Evolutionary conservation across 1,139 yeast genomes (phyloP), one percentile per base, ranked within the genome.

Genomic region (Sugiyamaella sp.): DNA sequence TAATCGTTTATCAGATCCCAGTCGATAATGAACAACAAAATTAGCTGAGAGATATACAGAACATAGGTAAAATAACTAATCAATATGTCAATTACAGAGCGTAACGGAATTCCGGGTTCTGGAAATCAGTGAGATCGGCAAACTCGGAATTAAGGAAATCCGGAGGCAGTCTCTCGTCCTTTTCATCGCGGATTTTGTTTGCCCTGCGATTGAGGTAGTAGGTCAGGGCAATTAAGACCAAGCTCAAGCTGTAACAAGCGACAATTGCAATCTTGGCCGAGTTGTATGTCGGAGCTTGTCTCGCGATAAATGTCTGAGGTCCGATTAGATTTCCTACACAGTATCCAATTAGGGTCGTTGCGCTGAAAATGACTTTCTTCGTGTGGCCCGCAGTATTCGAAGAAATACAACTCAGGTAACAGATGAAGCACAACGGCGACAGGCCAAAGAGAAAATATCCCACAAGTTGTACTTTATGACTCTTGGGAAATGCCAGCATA

Each of bases 121-220:
- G 84, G 52, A 73, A 74, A 63, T 85, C 90, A 1, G 90, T 85
- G 63, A 84, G 70, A 64, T 85, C 91, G 49, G 81, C 82, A 63
- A 80, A 80, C 62, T 82, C 82, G 46, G 69, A 66, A 55, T 77
- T 74, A 39, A 71, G 74, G 41, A 74, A 27, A 5, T 51, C 55
- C 4, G 27, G 58, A 2, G 60, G 64, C 3, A 66, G 60, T 16
- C 55, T 60, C 27, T 56, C 61, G 45, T 60, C 53, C 37, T 46
- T 43, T 41, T 49, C 60, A 53, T 71, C 74, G 57, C 77, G 67
- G 27, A 61, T 62, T 54, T 59, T 63, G 61, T 74, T 74, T 42
- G 71, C 77, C 47, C 59, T 56, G 43, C 58, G 55, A 55, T 74
- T 71, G 52, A 72, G 59, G 61, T 72, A 71, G 59, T 58, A 66